A percentile compares a stretch with the other conserved stretches of the same genome.
These are phyloP conservation scores for Umbelopsis sp. DNA, from an alignment of 192 early-diverging fungal genomes.

Conservation along the genomic window DNA sequence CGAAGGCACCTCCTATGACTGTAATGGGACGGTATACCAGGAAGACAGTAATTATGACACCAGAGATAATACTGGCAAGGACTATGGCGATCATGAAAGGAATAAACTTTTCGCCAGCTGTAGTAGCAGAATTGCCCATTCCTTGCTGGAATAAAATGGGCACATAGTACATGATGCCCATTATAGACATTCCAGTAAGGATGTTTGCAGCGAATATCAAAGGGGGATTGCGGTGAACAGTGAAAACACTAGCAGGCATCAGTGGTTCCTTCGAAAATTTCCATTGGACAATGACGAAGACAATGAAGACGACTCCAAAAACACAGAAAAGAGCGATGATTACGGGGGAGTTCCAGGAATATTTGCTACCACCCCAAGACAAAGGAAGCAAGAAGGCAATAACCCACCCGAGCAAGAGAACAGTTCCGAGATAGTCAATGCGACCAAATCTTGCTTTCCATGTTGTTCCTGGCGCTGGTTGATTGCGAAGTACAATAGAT, in stretches of 20 bases:
- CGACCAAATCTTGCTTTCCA: slow-evolving; percentile 54
- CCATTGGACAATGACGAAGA: slow-evolving; percentile 71
- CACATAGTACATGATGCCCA: slow-evolving; percentile 67
- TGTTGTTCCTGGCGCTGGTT: slow-evolving; percentile 50
- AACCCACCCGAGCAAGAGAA: slow-evolving; percentile 52
- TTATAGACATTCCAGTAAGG: slow-evolving; percentile 36
- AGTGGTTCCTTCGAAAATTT: slow-evolving; percentile 67
- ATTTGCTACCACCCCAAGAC: slow-evolving; percentile 70
- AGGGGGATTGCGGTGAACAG: slow-evolving; percentile 47
- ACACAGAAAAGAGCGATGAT: slow-evolving; percentile 58
- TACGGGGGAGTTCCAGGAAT: slow-evolving; percentile 64
- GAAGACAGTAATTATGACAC: slow-evolving; percentile 60
- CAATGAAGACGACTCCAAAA: slow-evolving; percentile 44
- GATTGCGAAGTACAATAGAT: slow-evolving; percentile 54
- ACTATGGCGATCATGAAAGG: slow-evolving; percentile 72
- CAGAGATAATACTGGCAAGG: slow-evolving; percentile 62
- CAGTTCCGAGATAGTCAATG: slow-evolving; percentile 56
- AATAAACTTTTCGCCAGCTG: slow-evolving; percentile 71
- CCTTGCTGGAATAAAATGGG: slow-evolving; percentile 75
- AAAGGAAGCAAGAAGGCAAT: slow-evolving; percentile 68
- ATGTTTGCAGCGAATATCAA: slow-evolving; percentile 45
- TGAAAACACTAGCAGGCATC: slow-evolving; percentile 62
- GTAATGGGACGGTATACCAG: slow-evolving; percentile 66
- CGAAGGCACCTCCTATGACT: slow-evolving; percentile 62
- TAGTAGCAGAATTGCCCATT: slow-evolving; percentile 66